phyloP scores from a whole-genome alignment of 805 yeast genomes.

The Wickerhamiella shivajii region DNA sequence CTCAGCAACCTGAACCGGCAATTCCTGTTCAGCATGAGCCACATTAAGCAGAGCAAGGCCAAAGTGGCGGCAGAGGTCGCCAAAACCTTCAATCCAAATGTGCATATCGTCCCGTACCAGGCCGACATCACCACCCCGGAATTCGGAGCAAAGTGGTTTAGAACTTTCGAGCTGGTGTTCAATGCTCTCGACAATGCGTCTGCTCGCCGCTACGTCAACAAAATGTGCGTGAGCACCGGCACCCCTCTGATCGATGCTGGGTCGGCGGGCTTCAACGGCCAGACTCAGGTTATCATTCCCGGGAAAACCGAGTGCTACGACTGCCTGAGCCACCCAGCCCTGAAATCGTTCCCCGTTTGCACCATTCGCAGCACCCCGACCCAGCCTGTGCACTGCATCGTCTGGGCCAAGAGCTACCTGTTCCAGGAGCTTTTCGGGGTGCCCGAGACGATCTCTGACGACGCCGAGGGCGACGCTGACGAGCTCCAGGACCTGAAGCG shows the following conservation, averaged over 20 bases:
- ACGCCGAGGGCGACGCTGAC: constrained; percentile 43
- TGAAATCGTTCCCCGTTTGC: constrained; percentile 88
- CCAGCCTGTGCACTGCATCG: constrained; percentile 88
- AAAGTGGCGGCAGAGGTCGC: constrained; percentile 77
- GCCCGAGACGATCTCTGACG: constrained; percentile 40
- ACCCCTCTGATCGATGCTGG: constrained; percentile 86
- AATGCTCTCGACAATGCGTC: constrained; percentile 91
- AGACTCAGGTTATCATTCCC: constrained; percentile 81
- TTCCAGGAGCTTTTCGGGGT: constrained; percentile 59
- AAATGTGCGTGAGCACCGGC: constrained; percentile 55
- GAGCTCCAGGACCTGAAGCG: constrained; percentile 24
- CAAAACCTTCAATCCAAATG: constrained; percentile 47
- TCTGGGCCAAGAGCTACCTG: constrained; percentile 91
- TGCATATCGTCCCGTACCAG: constrained; percentile 63
- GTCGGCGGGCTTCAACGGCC: constrained; percentile 89
- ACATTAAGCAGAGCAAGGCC: constrained; percentile 79
- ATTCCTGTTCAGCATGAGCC: constrained; percentile 76
- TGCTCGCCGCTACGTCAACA: constrained; percentile 82
- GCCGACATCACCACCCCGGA: constrained; percentile 74
- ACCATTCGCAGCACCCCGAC: constrained; percentile 95
- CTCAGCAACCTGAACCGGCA: constrained; percentile 86
- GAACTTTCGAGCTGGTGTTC: constrained; percentile 61
- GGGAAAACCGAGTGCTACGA: constrained; percentile 82
- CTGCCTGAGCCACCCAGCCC: constrained; percentile 74
- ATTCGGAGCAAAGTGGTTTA: constrained; percentile 67